Percentiles rank a stretch among this genome's conserved stretches.
phyloP scores from a whole-genome alignment of 2,329 filamentous ascomycete genomes.

The Fusarium denticulatum region DNA sequence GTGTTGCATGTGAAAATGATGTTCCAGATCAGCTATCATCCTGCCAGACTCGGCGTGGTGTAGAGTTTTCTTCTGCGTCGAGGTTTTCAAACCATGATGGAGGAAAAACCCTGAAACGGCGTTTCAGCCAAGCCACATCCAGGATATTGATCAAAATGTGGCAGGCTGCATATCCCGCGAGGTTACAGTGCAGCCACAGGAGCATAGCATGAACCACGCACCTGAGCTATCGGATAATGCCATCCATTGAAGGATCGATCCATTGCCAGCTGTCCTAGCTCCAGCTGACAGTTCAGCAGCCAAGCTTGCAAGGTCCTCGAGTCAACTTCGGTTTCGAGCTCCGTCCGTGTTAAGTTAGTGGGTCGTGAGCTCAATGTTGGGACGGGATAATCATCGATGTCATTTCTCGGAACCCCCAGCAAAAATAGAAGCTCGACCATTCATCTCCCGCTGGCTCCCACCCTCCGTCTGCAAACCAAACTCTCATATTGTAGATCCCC shows the following conservation, averaged over 20 bases:
- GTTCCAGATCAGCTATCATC: not conserved
- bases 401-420: slow-evolving; percentile 35
- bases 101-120: not conserved
- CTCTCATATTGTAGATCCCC: slow-evolving; percentile 22
- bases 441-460: slow-evolving; percentile 13
- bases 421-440: slow-evolving; percentile 28
- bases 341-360: not conserved
- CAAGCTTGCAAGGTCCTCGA: not conserved
- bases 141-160: not conserved
- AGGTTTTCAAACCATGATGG: too few relatives aligned
- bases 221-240: not conserved
- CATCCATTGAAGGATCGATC: not conserved
- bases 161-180: not conserved
- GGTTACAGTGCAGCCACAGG: slow-evolving; percentile 1
- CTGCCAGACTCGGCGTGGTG: not conserved
- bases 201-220: slow-evolving; percentile 2
- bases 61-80: not conserved
- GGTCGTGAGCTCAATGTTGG: slow-evolving; percentile 38
- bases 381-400: slow-evolving; percentile 34
- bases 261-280: slow-evolving; percentile 1
- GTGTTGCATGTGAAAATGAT: slow-evolving; percentile 2
- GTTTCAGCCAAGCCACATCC: slow-evolving; percentile 8
- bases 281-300: slow-evolving; percentile 1
- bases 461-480: slow-evolving; percentile 8
- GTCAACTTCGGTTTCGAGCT: not conserved